Evolutionary conservation across 345 rosid genomes (phyloP).

Genomic region (Cardiospermum halicacabum): DNA sequence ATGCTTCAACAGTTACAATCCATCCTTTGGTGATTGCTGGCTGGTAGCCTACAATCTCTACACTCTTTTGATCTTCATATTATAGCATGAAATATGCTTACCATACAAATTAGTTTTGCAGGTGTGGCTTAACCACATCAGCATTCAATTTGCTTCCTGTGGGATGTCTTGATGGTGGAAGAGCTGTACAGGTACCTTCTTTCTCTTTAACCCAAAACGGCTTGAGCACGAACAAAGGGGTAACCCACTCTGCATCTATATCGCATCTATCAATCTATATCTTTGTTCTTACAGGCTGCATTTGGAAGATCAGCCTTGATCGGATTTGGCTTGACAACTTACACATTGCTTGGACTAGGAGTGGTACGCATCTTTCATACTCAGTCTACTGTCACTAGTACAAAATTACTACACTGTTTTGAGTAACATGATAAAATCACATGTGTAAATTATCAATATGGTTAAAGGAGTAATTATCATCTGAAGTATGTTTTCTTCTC

Average conservation of each 20-base stretch:
- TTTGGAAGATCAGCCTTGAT: constrained; percentile 68
- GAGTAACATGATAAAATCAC: background rate
- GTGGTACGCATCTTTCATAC: constrained; percentile 46
- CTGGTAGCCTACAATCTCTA: constrained; percentile 46
- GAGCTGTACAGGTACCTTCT: constrained; percentile 77
- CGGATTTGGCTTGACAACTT: constrained; percentile 75
- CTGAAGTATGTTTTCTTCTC: background rate
- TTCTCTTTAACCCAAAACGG: background rate
- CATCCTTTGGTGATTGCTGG: constrained; percentile 96
- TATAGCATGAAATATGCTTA: constrained; percentile 12
- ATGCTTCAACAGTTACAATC: constrained; percentile 76
- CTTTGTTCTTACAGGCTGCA: constrained; percentile 51
- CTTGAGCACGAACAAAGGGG: background rate
- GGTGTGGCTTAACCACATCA: constrained; percentile 96
- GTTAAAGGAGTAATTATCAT: background rate
- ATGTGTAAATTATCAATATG: background rate
- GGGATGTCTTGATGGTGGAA: constrained; percentile 96
- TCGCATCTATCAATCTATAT: background rate
- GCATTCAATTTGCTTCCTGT: constrained; percentile 96
- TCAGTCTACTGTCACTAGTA: background rate
- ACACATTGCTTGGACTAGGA: constrained; percentile 81
- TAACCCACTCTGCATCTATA: background rate
- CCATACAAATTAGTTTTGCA: constrained; percentile 22
- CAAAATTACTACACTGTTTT: background rate
- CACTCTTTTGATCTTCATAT: constrained; percentile 11